Conservation (phyloP, 2,329 filamentous ascomycete genomes). For the Aureobasidium pullulans region DNA sequence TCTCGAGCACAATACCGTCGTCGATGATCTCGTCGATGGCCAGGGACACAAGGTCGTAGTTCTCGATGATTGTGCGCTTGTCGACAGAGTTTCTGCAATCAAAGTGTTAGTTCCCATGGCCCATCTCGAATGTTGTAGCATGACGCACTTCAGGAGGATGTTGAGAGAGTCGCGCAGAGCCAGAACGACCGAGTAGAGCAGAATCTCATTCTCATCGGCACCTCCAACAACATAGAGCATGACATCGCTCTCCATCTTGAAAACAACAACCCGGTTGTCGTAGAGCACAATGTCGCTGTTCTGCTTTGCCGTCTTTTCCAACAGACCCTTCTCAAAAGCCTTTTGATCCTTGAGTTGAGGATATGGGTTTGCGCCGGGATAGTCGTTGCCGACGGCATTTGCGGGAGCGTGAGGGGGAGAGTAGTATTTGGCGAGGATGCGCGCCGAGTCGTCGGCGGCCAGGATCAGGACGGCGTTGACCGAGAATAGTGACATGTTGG, state of each 20-base stretch:
- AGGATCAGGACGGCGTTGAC: slow-evolving; percentile 46
- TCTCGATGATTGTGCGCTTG: slow-evolving; percentile 95
- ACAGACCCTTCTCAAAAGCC: slow-evolving; percentile 88
- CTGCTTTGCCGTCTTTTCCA: slow-evolving; percentile 95
- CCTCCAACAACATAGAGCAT: slow-evolving; percentile 92
- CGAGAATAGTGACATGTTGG: slow-evolving; percentile 48
- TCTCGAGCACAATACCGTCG: slow-evolving; percentile 94
- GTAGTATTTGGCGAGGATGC: slow-evolving; percentile 95
- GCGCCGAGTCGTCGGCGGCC: slow-evolving; percentile 74
- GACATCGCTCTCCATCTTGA: slow-evolving; percentile 96
- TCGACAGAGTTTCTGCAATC: slow-evolving; percentile 76
- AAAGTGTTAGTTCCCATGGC: slow-evolving; percentile 15
- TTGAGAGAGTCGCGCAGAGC: slow-evolving; percentile 86
- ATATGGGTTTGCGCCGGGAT: slow-evolving; percentile 68
- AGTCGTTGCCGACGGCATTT: slow-evolving; percentile 49
- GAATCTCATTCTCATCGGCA: slow-evolving; percentile 90
- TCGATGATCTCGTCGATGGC: slow-evolving; percentile 94
- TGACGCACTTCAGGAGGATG: slow-evolving; percentile 76
- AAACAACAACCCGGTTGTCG: slow-evolving; percentile 91
- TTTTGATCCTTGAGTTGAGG: slow-evolving; percentile 88
- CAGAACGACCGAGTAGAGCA: slow-evolving; percentile 86
- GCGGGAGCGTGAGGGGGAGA: slow-evolving; percentile 60
- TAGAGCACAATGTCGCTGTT: slow-evolving; percentile 94
- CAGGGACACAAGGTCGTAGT: slow-evolving; percentile 92
- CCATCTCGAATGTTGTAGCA: not conserved